Conservation (phyloP, 768 basidiomycete genomes). For the Russula sp. region DNA sequence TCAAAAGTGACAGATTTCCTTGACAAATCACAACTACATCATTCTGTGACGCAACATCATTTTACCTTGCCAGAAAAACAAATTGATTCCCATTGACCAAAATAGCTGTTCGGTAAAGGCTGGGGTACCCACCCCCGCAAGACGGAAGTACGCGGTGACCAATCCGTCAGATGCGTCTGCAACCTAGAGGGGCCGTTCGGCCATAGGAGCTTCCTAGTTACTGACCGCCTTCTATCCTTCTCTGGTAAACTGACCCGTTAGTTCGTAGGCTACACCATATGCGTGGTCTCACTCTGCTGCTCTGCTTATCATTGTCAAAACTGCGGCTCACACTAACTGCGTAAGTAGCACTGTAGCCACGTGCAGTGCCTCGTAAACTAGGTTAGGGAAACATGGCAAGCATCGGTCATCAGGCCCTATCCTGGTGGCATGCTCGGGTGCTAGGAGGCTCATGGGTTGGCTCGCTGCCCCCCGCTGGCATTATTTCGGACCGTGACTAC, state of each 20-base stretch:
- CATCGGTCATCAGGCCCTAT: not conserved
- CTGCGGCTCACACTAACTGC: not conserved
- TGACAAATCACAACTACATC: not conserved
- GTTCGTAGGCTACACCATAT: no score
- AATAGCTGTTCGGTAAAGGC: not conserved
- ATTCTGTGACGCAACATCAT: not conserved
- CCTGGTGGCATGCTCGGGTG: not conserved
- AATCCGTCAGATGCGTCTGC: no score
- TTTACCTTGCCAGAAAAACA: not conserved
- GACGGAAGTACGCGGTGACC: no score
- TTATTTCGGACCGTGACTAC: no score
- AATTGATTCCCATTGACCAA: not conserved
- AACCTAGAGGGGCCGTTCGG: no score
- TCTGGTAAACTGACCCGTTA: no score
- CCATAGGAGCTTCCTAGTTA: no score
- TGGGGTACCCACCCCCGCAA: no score
- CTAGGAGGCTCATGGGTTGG: not conserved
- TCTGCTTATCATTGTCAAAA: no score
- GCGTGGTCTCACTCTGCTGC: no score
- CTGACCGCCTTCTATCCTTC: no score
- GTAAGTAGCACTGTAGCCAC: not conserved
- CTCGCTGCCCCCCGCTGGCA: no score
- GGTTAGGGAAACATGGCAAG: not conserved
- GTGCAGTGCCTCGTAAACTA: not conserved
- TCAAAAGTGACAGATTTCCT: not conserved